Evolutionary conservation across 148 eudicot species (phyloP), one percentile per base, ranked within the genome.

Genomic region (Camellia japonica): DNA sequence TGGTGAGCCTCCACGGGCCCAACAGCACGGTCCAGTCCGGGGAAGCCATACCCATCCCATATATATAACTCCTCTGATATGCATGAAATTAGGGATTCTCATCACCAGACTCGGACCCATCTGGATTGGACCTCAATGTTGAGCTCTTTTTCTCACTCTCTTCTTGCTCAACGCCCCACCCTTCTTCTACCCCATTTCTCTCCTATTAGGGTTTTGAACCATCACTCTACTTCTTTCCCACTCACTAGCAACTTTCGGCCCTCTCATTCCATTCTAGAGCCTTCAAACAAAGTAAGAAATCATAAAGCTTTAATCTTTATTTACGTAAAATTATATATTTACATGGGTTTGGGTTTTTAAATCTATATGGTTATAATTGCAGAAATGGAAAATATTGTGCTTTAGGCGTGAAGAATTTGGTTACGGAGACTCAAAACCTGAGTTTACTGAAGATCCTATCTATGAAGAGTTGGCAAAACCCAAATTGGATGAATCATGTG

Each of bases 371-470:
- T 73, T 69, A 49, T 19, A 66, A 55, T 65, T 81, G 84, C 79
- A 89, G 93, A 91, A 82, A 84, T 86, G 95, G 95, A 91, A 84
- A 74, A 86, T 89, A 64, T 86, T 65, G 75, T 93, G 97, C 82
- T 93, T 93, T 82, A 87, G 90, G 87, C 79, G 85, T 76, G 95
- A 92, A 42, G 91, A 92, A 70, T 84, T 79, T 44, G 62, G 91
- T 77, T 83, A 84, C 0, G 94, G 85, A 76, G 66, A 84, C 63
- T 75, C 83, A 74, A 84, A 88, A 68, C 89, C 88, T 5, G 93
- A 93, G 79, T 72, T 67, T 13, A 46, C 80, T 70, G 95, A 79
- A 23, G 89, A 89, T 76, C 38, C 70, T 82, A 72, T 87, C 41
- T 80, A 89, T 41, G 90, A 89, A 69, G 91, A 91, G 44, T 78